Evolutionary conservation across 352 stramenopile species (phyloP), one percentile per base, ranked within the genome.

Genomic region (Phytophthora kernoviae): DNA sequence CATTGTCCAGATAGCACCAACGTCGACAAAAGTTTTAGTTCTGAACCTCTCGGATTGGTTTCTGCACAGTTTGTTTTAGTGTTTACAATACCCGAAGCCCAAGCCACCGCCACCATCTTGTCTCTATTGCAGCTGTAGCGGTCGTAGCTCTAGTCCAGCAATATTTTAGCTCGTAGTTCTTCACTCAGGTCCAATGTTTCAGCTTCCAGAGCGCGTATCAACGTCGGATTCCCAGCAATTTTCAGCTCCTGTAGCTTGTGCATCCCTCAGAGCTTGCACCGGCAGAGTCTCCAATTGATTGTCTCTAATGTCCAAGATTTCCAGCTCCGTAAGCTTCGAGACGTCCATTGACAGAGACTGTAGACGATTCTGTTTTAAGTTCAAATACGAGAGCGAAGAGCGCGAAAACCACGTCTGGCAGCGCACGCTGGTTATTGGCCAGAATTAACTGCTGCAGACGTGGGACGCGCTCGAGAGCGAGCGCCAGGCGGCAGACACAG

Each of bases 401-500:
- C 48, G 76, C 54, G 59, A 95, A 96, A n/a, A 91, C 66, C 14
- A 82, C 71, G 41, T 90, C 88, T 1, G 90, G 90, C 40, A 97
- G 72, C 30, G 72, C 66, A 4, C 65, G 81, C 27, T 81, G 63
- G 61, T 97, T 97, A 54, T 68, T 54, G 8, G 82, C 81, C 6
- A 97, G 60, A 64, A 96, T 79, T 46, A 96, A 81, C 7, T 62
- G 54, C 51, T 74, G 56, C 24, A 97, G 70, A 36, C 70, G 59
- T 17, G 88, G 84, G 14, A 89, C 70, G 32, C 84, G 82, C 68
- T 93, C 85, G 11, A 96, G 73, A 21, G 86, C 80, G 8, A 93
- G 67, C 55, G 87, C 79, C 36, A 97, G 70, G 53, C 84, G 79
- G 70, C 91, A 97, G 26, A 84, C 70, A 58, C 91, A 97, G 10